Conservation (phyloP, 129 eudicot genomes). For the Rutidosis leptorrhynchoides region DNA sequence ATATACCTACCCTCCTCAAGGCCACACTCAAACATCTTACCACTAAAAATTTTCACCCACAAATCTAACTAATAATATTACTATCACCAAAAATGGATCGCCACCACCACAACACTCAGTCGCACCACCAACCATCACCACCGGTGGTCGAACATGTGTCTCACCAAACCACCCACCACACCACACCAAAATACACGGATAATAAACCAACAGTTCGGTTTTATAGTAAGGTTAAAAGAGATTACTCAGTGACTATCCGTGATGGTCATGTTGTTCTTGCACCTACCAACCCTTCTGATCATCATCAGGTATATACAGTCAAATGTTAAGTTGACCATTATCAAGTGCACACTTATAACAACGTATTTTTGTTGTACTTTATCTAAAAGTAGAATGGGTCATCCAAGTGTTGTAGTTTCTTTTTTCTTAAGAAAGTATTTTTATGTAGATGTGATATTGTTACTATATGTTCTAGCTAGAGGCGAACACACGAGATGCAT, state of each 20-base stretch:
- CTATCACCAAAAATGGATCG: background rate
- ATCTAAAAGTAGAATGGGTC: too few relatives aligned
- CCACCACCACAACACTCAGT: constrained; percentile 15
- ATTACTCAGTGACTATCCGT: constrained; percentile 46
- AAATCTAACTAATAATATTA: background rate
- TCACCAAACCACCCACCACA: constrained; percentile 15
- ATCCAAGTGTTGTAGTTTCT: too few relatives aligned
- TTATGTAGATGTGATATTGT: too few relatives aligned
- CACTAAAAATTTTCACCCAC: background rate
- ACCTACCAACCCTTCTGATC: constrained; percentile 51
- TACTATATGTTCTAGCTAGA: too few relatives aligned
- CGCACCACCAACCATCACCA: constrained; percentile 17
- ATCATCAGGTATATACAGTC: constrained; percentile 23
- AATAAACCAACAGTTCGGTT: constrained; percentile 36
- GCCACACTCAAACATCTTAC: too few relatives aligned
- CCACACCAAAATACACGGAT: constrained; percentile 17
- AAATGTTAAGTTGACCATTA: too few relatives aligned
- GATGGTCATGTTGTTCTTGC: constrained; percentile 59
- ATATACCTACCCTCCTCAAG: too few relatives aligned
- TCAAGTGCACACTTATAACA: too few relatives aligned
- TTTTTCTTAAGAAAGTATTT: too few relatives aligned
- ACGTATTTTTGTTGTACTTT: too few relatives aligned
- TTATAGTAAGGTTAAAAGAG: constrained; percentile 43
- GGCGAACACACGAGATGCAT: too few relatives aligned
- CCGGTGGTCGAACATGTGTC: constrained; percentile 19